Base-by-base conservation (phyloP, 768 basidiomycete genomes). In the Suillus plorans region DNA sequence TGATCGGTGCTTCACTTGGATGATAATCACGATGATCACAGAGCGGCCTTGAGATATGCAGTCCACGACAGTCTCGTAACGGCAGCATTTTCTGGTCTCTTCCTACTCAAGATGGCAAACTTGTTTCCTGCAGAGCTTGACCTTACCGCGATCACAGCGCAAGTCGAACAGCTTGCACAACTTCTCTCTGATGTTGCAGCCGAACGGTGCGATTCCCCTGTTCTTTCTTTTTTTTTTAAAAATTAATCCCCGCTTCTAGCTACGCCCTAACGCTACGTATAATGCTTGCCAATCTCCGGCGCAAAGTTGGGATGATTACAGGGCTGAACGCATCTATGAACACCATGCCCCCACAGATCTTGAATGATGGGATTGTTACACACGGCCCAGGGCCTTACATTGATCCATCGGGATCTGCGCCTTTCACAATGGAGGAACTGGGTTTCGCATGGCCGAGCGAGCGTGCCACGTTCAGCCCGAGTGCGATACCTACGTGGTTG, bases 61-160 rank as follows among this genome's bases (percentile, higher is more conserved):
- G 93, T 96, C 18, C 95, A 97, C 73, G 95, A 97, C 76, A 91
- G 88, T 69, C 88, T 97, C 64, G 94, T 95, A 63, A 95, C 91
- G 2, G 90, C 93, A 44, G 91, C 94, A 10, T 96, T 97, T 77
- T 92, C 93, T 18, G 94, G 92, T 10, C 83, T 97, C 25, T 97
- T 95, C 81, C 80, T 96, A 31, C 84, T 97, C 64, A 97, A 97
- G 79, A 95, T 97, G 90, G 95, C 95, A 63, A 92, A 90, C 71
- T 85, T 97, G 39, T 97, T 96, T 81, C 94, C 94, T 0, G 79
- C 87, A 16, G 92, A 95, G 70, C 79, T 96, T 57, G 92, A 96
- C 72, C 78, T 96, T 36, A 82, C 79, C 20, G 83, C 84, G 10
- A 93, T 96, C 73, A 89, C 87, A 55, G 82, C 77, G 4, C 94